Base-by-base conservation (phyloP, 805 yeast species). In the Scheffersomyces coipomensis region DNA sequence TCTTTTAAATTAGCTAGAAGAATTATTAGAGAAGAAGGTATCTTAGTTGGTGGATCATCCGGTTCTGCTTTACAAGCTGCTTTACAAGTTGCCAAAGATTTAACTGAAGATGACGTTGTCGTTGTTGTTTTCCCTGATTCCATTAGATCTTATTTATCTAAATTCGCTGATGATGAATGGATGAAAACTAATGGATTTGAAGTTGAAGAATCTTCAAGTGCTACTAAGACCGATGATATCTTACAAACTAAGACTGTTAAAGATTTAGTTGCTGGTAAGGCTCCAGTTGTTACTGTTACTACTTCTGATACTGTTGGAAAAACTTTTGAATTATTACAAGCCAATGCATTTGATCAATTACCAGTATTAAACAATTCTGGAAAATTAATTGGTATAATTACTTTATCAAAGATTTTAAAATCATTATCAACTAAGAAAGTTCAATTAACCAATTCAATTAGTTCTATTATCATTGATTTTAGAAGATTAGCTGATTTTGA, bases 121-220 rank as follows among this genome's bases (percentile, higher is more conserved):
- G 95, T 87, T 23, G 88, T 84, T 34, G 83, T 87, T 17, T 78
- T 85, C 77, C 95, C 96, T 33, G 96, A 87, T 61, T 81, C 89
- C 30, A 79, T 87, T 56, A 80, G 96, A 71, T 86, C 95, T 3
- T 87, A 87, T 67, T 73, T 87, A 64, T 80, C 93, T 47, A 87
- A 87, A 67, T 87, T 87, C 56, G 91, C 86, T 27, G 95, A 87
- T 60, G 95, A 88, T 54, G 95, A 86, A 64, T 87, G 96, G 96
- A 80, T 87, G 85, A 76, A 75, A 58, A 78, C 78, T 52, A 85
- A 87, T 58, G 85, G 85, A 2, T 81, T 88, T 55, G 60, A 62
- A 44, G 77, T 83, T 48, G 86, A 79, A 47, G 67, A 72, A 39
- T 60, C 75, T 39, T 60, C 62, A 10, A 55, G 64, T 32, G 63